Base-by-base conservation (phyloP, 805 yeast genomes). In the Komagataella ulmi region DNA sequence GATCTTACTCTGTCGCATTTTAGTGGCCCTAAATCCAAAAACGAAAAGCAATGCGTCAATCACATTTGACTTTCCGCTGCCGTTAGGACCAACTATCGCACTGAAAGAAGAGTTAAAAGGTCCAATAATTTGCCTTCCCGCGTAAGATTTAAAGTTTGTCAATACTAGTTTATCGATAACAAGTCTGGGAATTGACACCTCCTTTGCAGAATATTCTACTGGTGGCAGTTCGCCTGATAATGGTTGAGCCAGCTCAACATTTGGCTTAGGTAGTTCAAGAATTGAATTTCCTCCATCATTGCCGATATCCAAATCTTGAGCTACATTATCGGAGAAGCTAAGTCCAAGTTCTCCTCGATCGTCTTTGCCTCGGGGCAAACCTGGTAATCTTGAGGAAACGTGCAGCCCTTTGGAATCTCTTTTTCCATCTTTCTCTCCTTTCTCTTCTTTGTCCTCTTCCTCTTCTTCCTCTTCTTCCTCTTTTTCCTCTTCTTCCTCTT, bases 11-110 rank as follows among this genome's bases (percentile, higher is more conserved):
- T 93, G 99, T 61, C 99, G 82, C 97, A 93, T 89, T 64, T 95
- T 93, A 63, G 81, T 80, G 0, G 99, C 98, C 53, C 98, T 74
- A 68, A 93, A 93, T 0, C 99, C 99, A 70, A 93, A 93, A 1
- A 95, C 99, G 65, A 93, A 93, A 18, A 97, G 84, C 48, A 93
- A 85, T 43, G 99, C 97, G 64, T 93, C 99, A 85, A 93, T 90
- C 81, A 93, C 85, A 62, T 93, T 93, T 46, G 96, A 86, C 68
- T 93, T 93, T 6, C 99, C 99, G 0, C 97, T 85, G 40, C 99
- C 99, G 65, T 93, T 93, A 4, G 99, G 99, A 0, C 99, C 99
- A 12, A 93, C 97, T 8, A 93, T 95, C 0, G 99, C 98, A 8
- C 96, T 87, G 61, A 93, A 95, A 4, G 95, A 88, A 44, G 90